Conservation (phyloP, 2,329 filamentous ascomycete genomes). For the Didymella exigua region DNA sequence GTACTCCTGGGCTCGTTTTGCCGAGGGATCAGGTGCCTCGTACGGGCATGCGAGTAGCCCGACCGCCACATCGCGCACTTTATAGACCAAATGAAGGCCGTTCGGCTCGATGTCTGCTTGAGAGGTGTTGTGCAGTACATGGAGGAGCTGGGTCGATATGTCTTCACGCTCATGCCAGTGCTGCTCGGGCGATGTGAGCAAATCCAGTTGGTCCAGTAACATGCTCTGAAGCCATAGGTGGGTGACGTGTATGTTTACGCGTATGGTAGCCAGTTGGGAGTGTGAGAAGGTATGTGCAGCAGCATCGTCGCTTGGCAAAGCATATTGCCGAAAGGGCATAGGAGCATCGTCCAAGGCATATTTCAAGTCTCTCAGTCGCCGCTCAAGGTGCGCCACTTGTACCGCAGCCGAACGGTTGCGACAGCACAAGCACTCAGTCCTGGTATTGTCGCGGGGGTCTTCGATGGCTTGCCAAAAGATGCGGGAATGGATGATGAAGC, state of each 20-base stretch:
- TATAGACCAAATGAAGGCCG: slow-evolving; percentile 10
- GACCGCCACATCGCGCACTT: slow-evolving; percentile 11
- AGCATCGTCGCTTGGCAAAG: background rate
- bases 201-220: slow-evolving; percentile 6
- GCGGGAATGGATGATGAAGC: slow-evolving; percentile 6
- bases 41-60: slow-evolving; percentile 9
- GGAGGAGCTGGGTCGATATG: background rate
- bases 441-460: background rate
- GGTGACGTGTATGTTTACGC: slow-evolving; percentile 13
- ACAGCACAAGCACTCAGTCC: slow-evolving; percentile 1
- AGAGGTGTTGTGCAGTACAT: background rate
- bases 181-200: background rate
- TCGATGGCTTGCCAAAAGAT: slow-evolving; percentile 10
- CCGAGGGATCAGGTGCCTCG: background rate
- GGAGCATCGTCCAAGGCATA: background rate
- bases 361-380: background rate
- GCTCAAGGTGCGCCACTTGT: background rate
- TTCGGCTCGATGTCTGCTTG: background rate
- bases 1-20: background rate
- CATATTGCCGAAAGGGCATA: background rate
- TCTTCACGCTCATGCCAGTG: background rate
- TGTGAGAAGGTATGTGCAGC: no score
- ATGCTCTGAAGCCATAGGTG: slow-evolving; percentile 13
- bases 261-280: slow-evolving; percentile 1
- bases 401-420: background rate